Evolutionary conservation across 2,329 filamentous ascomycete genomes (phyloP), one percentile per base, ranked within the genome.

Genomic region (Bipolaris zeicola): DNA sequence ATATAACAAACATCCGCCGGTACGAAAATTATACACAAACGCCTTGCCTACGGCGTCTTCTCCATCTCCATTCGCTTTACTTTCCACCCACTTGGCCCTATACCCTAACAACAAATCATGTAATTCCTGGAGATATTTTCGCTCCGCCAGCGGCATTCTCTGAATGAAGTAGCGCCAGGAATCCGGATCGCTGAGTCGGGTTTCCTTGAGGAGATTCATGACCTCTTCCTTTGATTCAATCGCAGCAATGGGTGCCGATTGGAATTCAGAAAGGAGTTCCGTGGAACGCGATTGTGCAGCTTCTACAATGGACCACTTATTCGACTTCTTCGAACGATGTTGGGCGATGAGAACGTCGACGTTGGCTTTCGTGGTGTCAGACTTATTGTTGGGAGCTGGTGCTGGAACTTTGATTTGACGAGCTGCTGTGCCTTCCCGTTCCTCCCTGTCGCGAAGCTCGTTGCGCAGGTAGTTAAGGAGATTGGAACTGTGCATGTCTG

Each of bases 1-100:
- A 75, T 96, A 96, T 72, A 94, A 91, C 48, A 96, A 83, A 73
- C 91, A 93, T 56, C 84, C 88, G 0, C 89, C 90, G 8, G 91
- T 96, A 57, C 92, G 83, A 67, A 96, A 96, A 69, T 96, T 96
- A 77, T 96, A 96, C 50, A 97, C 85, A 77, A 96, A 96, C 10
- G 91, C 90, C 72, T 93, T 90, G 44, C 85, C 83, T 22, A 84
- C 83, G 7, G 75, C 71, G 0, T 64, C 69, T 41, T 82, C 84
- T 3, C 77, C 72, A n/a, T 62, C 67, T 3, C 60, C 66, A 46
- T 68, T 64, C 36, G 69, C 65, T 51, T 61, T 66, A 1, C 61
- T 64, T 48, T 80, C 79, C 79, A 83, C 77, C 80, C 87, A 81
- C 73, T 83, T 77, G 63, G 80, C 76, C 72, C 85, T 85, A 80